Conservation (phyloP, 192 early-diverging fungal genomes). For the Rhizoclosmatium sp. region DNA sequence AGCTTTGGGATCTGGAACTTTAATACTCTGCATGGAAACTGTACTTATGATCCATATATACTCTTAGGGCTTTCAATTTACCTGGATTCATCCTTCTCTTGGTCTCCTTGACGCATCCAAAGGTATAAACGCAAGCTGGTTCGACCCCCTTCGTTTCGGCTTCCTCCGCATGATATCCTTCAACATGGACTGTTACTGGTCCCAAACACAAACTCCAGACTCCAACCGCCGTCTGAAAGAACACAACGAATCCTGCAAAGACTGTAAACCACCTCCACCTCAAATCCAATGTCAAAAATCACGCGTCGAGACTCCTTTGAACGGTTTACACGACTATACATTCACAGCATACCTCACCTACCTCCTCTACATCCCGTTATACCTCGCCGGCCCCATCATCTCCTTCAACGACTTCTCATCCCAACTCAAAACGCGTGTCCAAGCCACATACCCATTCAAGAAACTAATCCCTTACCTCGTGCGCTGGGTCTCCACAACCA, state of each 20-base stretch:
- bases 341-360: constrained; percentile 81
- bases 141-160: constrained; percentile 87
- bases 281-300: constrained; percentile 11
- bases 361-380: constrained; percentile 89
- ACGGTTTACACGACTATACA: constrained; percentile 70
- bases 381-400: constrained; percentile 93
- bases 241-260: constrained; percentile 45
- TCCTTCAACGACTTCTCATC: constrained; percentile 92
- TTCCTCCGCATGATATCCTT: constrained; percentile 92
- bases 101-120: constrained; percentile 62
- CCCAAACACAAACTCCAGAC: not conserved
- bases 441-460: not conserved
- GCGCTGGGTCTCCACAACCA: constrained; percentile 67
- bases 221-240: not conserved
- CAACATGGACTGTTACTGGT: constrained; percentile 94
- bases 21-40: not conserved
- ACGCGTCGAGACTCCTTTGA: constrained; percentile 16
- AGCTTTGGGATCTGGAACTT: not conserved
- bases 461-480: constrained; percentile 63
- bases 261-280: constrained; percentile 25
- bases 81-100: constrained; percentile 1
- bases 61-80: constrained; percentile 16
- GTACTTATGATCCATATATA: not conserved
- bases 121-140: constrained; percentile 85
- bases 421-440: constrained; percentile 62